Percentiles rank a stretch among this genome's conserved stretches.
phyloP scores from a whole-genome alignment of 176 grass and related monocot species.

The Bonia amplexicaulis region DNA sequence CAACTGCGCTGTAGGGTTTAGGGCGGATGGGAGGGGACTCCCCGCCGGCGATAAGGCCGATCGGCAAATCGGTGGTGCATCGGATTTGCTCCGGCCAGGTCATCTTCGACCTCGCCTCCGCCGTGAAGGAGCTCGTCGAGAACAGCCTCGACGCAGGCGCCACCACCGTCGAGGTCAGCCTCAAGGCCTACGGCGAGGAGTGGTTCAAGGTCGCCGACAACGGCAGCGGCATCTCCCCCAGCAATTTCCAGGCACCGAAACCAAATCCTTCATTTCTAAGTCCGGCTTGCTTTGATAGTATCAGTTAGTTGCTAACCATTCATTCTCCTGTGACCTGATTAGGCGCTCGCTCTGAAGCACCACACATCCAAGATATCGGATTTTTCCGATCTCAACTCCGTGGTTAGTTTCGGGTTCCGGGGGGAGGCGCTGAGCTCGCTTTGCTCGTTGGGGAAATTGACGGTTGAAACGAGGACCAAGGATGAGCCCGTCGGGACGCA shows the following conservation, averaged over 20 bases:
- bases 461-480: constrained; percentile 79
- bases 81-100: constrained; percentile 93
- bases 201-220: constrained; percentile 87
- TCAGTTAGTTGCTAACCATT: not conserved
- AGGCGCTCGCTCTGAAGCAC: constrained; percentile 84
- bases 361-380: constrained; percentile 92
- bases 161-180: constrained; percentile 70
- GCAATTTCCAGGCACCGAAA: constrained; percentile 67
- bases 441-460: constrained; percentile 63
- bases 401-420: constrained; percentile 77
- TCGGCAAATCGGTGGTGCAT: constrained; percentile 69
- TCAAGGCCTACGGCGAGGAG: constrained; percentile 83
- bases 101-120: constrained; percentile 83
- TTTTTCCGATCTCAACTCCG: constrained; percentile 67
- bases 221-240: constrained; percentile 66
- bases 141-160: constrained; percentile 82
- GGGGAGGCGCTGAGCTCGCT: constrained; percentile 90
- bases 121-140: constrained; percentile 93
- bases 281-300: not conserved
- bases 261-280: not conserved
- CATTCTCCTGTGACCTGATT: not conserved
- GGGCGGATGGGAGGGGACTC: constrained; percentile 31
- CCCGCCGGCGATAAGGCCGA: constrained; percentile 66
- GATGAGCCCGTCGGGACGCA: constrained; percentile 65
- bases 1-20: constrained; percentile 19